Conservation (phyloP, 2,329 filamentous ascomycete genomes). For the Myriosclerotinia curreyana region DNA sequence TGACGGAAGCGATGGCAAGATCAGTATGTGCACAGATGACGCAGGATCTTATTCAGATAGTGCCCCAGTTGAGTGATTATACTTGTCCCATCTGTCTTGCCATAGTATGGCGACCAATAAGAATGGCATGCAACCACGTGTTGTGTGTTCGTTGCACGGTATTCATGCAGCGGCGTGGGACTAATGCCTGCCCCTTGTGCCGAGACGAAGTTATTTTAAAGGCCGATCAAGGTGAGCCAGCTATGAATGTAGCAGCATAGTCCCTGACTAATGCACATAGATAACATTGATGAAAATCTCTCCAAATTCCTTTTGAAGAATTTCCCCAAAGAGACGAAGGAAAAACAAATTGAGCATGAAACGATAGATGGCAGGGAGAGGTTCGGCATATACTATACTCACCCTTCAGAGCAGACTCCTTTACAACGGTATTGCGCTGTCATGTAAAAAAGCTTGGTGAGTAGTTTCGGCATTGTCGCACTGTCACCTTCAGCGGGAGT, state of each 20-base stretch:
- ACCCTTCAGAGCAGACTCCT: conserved; percentile 27
- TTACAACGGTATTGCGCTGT: conserved; percentile 54
- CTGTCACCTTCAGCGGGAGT: not conserved
- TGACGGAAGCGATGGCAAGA: conserved; percentile 67
- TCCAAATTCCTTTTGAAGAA: conserved; percentile 69
- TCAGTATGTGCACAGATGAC: conserved; percentile 74
- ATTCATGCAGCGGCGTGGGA: conserved; percentile 68
- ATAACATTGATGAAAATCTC: conserved; percentile 66
- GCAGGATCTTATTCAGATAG: conserved; percentile 65
- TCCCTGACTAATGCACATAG: conserved; percentile 41
- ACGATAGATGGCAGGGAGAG: conserved; percentile 69
- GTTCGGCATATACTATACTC: conserved; percentile 63
- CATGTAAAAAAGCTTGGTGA: conserved; percentile 46
- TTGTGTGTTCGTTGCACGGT: conserved; percentile 85
- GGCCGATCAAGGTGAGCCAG: conserved; percentile 59
- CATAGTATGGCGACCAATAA: conserved; percentile 79
- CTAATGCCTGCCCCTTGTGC: conserved; percentile 72
- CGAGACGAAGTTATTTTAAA: conserved; percentile 67
- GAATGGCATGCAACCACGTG: conserved; percentile 69
- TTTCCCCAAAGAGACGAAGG: conserved; percentile 68
- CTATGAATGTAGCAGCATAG: not conserved
- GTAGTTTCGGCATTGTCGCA: not conserved
- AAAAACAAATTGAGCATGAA: conserved; percentile 70
- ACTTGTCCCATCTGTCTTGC: conserved; percentile 76
- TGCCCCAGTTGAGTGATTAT: conserved; percentile 83